These are phyloP conservation scores for Pistacia atlantica DNA, from an alignment of 345 rosid genomes.

Conservation along the genomic window DNA sequence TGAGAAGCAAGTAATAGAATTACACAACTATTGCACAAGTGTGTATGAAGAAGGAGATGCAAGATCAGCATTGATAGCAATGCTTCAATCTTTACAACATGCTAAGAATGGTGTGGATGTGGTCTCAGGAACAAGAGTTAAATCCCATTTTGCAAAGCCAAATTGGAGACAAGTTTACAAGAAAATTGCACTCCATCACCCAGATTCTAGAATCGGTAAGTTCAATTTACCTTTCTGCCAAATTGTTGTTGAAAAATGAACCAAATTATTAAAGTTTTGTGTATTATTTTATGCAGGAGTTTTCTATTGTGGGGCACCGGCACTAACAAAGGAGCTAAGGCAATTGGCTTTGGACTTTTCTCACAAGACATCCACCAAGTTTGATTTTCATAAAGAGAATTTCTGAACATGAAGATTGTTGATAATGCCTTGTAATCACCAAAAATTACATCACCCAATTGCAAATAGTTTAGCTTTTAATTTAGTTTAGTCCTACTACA, in stretches of 20 bases:
- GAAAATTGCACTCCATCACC: slow-evolving; percentile 64
- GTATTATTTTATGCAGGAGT: slow-evolving; percentile 54
- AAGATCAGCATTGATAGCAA: slow-evolving; percentile 78
- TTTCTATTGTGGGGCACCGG: slow-evolving; percentile 91
- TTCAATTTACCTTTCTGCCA: neutral
- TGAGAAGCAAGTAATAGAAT: slow-evolving; percentile 65
- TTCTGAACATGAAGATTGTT: slow-evolving; percentile 37
- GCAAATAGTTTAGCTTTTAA: neutral
- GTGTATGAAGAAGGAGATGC: slow-evolving; percentile 97
- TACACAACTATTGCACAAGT: slow-evolving; percentile 89
- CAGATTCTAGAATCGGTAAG: slow-evolving; percentile 63
- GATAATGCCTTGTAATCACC: neutral
- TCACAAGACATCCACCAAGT: slow-evolving; percentile 78
- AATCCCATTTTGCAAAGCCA: slow-evolving; percentile 87
- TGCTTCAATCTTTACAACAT: slow-evolving; percentile 85
- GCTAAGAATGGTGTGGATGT: slow-evolving; percentile 90
- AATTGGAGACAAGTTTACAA: slow-evolving; percentile 91
- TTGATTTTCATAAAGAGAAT: slow-evolving; percentile 91
- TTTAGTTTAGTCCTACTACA: neutral
- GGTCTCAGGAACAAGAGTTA: slow-evolving; percentile 82
- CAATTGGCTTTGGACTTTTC: slow-evolving; percentile 78
- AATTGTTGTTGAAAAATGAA: neutral
- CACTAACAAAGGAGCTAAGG: slow-evolving; percentile 55
- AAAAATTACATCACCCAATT: neutral
- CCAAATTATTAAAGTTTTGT: too few species aligned